Evolutionary conservation across 129 eudicot species (phyloP).

Genomic region (Solidago caesia): DNA sequence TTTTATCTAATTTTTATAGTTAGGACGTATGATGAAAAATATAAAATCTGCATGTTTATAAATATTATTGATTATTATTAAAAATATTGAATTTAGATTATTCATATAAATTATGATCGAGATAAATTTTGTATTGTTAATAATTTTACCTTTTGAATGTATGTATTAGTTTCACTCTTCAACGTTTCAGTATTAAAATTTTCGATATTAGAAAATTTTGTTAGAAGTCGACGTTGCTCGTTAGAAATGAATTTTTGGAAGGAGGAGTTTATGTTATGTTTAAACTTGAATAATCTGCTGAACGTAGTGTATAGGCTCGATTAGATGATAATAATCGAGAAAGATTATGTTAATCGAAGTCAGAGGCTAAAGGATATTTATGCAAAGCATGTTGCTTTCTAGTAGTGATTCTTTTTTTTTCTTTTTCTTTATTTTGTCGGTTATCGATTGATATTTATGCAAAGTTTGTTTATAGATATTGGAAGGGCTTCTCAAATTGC

Average conservation of each 20-base stretch:
- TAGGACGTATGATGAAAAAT: neutral
- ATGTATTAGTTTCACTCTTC: neutral
- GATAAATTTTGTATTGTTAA: neutral
- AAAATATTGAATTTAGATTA: neutral
- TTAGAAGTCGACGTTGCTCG: neutral
- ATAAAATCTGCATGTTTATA: constrained; percentile 5
- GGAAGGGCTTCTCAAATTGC: constrained; percentile 78
- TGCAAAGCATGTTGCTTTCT: neutral
- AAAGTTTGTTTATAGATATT: constrained; percentile 48
- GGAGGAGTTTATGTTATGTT: neutral
- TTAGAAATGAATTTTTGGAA: neutral
- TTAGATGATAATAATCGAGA: neutral
- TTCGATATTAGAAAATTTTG: neutral
- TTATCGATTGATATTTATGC: constrained; percentile 7
- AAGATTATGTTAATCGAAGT: neutral
- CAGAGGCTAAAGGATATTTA: neutral
- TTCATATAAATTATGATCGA: neutral
- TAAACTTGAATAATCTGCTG: neutral
- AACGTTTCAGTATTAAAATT: no score
- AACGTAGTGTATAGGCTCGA: neutral
- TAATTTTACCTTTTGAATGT: neutral
- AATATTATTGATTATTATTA: neutral
- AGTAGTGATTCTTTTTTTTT: neutral
- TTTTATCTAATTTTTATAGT: constrained; percentile 1
- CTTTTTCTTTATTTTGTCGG: neutral